phyloP scores from a whole-genome alignment of 306 rosid genomes.

The Oxytropis ochrocephala region DNA sequence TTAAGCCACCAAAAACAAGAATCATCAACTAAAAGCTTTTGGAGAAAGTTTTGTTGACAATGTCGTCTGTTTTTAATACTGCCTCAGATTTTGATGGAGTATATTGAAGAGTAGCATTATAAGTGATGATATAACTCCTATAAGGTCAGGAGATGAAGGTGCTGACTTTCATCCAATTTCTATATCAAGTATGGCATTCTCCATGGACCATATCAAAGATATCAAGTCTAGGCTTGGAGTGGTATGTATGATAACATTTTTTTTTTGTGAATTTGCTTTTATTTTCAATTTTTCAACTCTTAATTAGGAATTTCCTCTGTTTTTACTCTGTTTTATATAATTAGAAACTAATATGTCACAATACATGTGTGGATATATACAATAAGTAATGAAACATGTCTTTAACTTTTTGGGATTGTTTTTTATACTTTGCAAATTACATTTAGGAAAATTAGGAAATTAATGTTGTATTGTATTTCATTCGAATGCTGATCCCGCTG shows the following conservation, averaged over 20 bases:
- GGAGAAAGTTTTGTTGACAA: neutral
- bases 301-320: neutral
- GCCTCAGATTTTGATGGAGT: slow-evolving; percentile 35
- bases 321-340: neutral
- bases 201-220: slow-evolving; percentile 41
- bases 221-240: slow-evolving; percentile 51
- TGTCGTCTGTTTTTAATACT: slow-evolving; percentile 28
- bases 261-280: neutral
- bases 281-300: neutral
- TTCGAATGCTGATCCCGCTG: too few relatives aligned
- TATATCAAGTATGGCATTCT: slow-evolving; percentile 28
- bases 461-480: too few relatives aligned
- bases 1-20: neutral
- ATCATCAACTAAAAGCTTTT: neutral
- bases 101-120: slow-evolving; percentile 30
- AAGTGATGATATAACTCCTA: slow-evolving; percentile 49
- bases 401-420: neutral
- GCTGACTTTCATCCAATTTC: slow-evolving; percentile 28
- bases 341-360: neutral
- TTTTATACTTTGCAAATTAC: too few relatives aligned
- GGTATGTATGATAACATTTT: slow-evolving; percentile 31
- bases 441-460: too few relatives aligned
- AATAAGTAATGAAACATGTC: neutral
- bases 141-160: slow-evolving; percentile 34
- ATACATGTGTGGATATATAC: neutral